Conservation (phyloP, 1,284 basidiomycete genomes). For the Trametes pubescens region DNA sequence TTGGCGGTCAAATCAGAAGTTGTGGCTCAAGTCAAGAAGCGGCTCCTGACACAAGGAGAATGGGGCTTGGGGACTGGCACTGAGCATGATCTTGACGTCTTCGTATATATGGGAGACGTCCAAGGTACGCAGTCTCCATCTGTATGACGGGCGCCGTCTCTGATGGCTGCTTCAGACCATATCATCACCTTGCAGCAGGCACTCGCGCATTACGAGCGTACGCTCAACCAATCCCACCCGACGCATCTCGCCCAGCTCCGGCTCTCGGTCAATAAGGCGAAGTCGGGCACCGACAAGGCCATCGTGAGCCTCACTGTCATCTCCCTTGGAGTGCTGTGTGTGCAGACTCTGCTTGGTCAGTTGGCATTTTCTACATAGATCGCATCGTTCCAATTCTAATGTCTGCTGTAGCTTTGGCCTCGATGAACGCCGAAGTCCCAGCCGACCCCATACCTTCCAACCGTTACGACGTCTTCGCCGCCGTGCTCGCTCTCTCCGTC, state of each 20-base stretch:
- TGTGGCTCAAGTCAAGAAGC: constrained; percentile 81
- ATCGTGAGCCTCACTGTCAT: constrained; percentile 75
- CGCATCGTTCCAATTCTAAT: background rate
- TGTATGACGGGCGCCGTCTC: background rate
- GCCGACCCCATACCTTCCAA: constrained; percentile 28
- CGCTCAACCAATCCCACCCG: constrained; percentile 88
- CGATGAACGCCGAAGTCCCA: constrained; percentile 47
- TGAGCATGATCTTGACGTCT: constrained; percentile 69
- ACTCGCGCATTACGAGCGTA: constrained; percentile 88
- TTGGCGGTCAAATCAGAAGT: constrained; percentile 88
- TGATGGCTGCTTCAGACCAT: constrained; percentile 69
- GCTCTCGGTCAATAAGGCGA: constrained; percentile 66
- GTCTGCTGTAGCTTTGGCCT: constrained; percentile 60
- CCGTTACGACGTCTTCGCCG: constrained; percentile 54
- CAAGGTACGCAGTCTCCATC: constrained; percentile 65
- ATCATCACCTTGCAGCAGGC: constrained; percentile 89
- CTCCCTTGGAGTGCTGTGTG: constrained; percentile 73
- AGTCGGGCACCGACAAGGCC: constrained; percentile 71
- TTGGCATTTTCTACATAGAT: background rate
- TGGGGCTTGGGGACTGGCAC: constrained; percentile 50
- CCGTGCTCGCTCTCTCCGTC: constrained; percentile 54
- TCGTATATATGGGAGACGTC: constrained; percentile 92
- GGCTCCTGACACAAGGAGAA: constrained; percentile 56
- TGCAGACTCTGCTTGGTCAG: constrained; percentile 72
- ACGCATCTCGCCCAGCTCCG: constrained; percentile 85